Percentiles rank a stretch among this genome's conserved stretches.
phyloP scores from a whole-genome alignment of 768 basidiomycete genomes.

The Trametes cubensis region DNA sequence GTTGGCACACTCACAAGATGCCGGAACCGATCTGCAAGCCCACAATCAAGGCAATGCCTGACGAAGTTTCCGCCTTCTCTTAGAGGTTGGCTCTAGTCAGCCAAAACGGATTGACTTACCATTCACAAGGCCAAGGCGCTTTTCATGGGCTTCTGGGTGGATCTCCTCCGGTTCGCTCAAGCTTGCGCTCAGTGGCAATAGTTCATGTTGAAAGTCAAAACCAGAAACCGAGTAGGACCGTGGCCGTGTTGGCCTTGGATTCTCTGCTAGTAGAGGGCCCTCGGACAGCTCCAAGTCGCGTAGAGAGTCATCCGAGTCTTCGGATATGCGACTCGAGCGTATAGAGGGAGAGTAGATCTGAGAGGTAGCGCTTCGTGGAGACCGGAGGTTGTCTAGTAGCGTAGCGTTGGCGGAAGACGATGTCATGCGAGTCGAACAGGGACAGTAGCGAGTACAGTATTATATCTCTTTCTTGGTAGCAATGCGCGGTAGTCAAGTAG shows the following conservation, averaged over 20 bases:
- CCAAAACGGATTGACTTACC: constrained; percentile 46
- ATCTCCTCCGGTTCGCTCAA: constrained; percentile 67
- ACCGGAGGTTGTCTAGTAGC: constrained; percentile 44
- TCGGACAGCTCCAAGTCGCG: constrained; percentile 79
- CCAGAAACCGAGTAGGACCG: constrained; percentile 72
- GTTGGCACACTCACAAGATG: constrained; percentile 69
- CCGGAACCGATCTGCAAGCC: constrained; percentile 92
- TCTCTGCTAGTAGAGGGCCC: constrained; percentile 47
- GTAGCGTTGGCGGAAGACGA: constrained; percentile 20
- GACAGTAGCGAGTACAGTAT: too few relatives aligned
- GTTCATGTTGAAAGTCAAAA: constrained; percentile 77
- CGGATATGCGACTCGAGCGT: constrained; percentile 47
- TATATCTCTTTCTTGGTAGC: too few relatives aligned
- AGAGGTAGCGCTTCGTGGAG: constrained; percentile 37
- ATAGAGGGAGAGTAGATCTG: constrained; percentile 39
- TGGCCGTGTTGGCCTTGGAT: constrained; percentile 33
- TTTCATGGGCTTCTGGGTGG: constrained; percentile 56
- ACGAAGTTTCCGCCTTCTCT: not conserved
- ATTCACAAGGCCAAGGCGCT: constrained; percentile 75
- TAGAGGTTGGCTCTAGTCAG: not conserved
- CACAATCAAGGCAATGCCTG: constrained; percentile 85
- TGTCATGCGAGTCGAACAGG: constrained; percentile 20
- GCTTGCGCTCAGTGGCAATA: constrained; percentile 78
- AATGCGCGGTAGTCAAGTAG: too few relatives aligned
- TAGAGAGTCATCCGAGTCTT: constrained; percentile 70